Conservation (phyloP, 345 rosid genomes). For the Populus davidiana region DNA sequence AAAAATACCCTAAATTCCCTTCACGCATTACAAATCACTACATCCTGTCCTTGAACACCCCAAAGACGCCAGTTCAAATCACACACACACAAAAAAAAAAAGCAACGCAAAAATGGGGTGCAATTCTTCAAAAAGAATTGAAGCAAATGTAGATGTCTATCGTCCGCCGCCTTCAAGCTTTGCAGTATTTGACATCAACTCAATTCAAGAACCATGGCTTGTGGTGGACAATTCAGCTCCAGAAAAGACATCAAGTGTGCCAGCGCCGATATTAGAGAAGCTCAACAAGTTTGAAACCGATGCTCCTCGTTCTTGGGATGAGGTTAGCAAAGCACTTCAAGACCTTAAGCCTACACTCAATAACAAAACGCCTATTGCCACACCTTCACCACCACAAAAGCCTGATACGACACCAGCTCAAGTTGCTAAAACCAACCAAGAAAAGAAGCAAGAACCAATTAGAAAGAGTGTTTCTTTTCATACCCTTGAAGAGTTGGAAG, state of each 20-base stretch:
- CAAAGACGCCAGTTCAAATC: background rate
- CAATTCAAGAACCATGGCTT: constrained; percentile 87
- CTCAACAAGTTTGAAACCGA: constrained; percentile 48
- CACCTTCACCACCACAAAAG: background rate
- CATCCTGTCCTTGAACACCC: background rate
- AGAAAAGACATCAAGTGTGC: constrained; percentile 38
- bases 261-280: constrained; percentile 49
- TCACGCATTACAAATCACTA: background rate
- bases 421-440: background rate
- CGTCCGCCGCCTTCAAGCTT: constrained; percentile 76
- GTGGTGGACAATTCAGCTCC: constrained; percentile 19
- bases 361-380: background rate
- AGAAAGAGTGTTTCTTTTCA: constrained; percentile 65
- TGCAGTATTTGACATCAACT: constrained; percentile 69
- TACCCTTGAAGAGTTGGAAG: constrained; percentile 77
- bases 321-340: constrained; percentile 77
- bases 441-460: constrained; percentile 23
- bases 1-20: background rate
- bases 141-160: constrained; percentile 61
- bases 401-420: background rate
- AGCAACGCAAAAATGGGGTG: constrained; percentile 56
- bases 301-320: constrained; percentile 89
- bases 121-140: constrained; percentile 57
- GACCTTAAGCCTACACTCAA: constrained; percentile 46
- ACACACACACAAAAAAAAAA: background rate